Conservation (phyloP, 371 early-diverging fungal genomes). For the Saksenaea oblongispora region DNA sequence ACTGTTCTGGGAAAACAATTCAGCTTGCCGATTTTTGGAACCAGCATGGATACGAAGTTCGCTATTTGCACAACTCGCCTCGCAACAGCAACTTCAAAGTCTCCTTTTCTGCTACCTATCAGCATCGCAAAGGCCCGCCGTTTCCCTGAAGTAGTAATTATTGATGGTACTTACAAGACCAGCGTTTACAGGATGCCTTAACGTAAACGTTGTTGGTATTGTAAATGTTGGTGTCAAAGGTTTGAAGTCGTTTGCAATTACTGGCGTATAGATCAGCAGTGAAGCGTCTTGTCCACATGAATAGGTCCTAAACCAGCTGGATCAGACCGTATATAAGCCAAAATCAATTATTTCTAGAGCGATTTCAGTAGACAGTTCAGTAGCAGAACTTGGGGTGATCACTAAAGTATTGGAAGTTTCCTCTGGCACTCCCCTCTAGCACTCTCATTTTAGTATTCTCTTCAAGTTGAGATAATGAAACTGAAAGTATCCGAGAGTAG, state of each 20-base stretch:
- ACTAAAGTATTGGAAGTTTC: constrained; percentile 6
- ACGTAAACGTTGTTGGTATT: not conserved
- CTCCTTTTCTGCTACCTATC: constrained; percentile 3
- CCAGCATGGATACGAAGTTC: not conserved
- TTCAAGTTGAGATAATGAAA: no score
- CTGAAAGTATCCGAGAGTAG: no score
- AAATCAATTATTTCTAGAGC: not conserved
- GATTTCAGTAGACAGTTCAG: not conserved
- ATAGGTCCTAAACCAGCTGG: not conserved
- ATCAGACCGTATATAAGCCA: not conserved
- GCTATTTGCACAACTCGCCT: not conserved
- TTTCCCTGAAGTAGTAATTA: not conserved
- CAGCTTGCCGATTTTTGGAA: not conserved
- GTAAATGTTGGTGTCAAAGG: constrained; percentile 6
- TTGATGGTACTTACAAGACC: constrained; percentile 3
- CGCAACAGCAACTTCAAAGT: not conserved
- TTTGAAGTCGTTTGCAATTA: constrained; percentile 10
- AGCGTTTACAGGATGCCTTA: not conserved
- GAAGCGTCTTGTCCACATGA: constrained; percentile 3
- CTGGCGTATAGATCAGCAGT: constrained; percentile 8
- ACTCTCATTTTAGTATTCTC: no score
- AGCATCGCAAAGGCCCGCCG: not conserved
- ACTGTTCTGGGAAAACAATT: not conserved
- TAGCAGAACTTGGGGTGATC: not conserved
- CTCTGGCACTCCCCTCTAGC: no score